A percentile compares a stretch with the other conserved stretches of the same genome.
These are phyloP conservation scores for Penicillium egyptiacum DNA, from an alignment of 495 filamentous ascomycete genomes.

Conservation along the genomic window DNA sequence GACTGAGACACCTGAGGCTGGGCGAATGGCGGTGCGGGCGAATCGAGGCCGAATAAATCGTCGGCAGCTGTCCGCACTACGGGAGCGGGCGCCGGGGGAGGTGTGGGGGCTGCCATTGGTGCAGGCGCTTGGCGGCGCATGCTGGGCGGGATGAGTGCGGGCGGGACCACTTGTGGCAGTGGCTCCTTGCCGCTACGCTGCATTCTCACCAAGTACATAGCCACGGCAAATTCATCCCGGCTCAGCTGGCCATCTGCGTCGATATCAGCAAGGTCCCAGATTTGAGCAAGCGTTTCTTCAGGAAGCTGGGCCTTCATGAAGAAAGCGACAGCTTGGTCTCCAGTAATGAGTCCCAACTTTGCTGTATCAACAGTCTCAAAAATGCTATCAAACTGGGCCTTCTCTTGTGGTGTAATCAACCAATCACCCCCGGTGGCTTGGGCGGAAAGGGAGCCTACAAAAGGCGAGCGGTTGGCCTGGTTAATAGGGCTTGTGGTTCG, in stretches of 20 bases:
- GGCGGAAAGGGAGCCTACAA: conserved; percentile 54
- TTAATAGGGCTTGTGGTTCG: conserved; percentile 71
- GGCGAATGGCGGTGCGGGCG: conserved; percentile 52
- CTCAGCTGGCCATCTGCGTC: conserved; percentile 82
- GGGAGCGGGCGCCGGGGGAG: conserved; percentile 51
- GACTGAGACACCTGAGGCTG: conserved; percentile 64
- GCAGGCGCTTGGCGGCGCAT: conserved; percentile 69
- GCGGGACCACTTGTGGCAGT: conserved; percentile 72
- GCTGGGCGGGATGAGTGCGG: conserved; percentile 81
- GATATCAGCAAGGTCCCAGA: conserved; percentile 97
- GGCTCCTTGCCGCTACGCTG: conserved; percentile 71
- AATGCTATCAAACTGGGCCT: conserved; percentile 78
- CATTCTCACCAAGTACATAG: conserved; percentile 93
- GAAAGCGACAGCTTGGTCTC: conserved; percentile 92
- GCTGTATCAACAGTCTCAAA: conserved; percentile 78
- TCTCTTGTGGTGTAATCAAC: conserved; percentile 79
- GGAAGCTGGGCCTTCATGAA: conserved; percentile 88
- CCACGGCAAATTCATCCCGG: conserved; percentile 91
- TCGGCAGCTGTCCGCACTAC: conserved; percentile 72
- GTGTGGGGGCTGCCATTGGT: conserved; percentile 38
- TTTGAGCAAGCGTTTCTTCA: conserved; percentile 88
- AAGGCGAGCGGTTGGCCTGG: conserved; percentile 46
- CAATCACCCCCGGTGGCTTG: conserved; percentile 73
- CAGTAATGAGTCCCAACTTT: conserved; percentile 79
- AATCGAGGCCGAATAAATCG: conserved; percentile 87